These are phyloP conservation scores for Hymenoscyphus fructigenus DNA, from an alignment of 2,329 filamentous ascomycete genomes.

Conservation along the genomic window DNA sequence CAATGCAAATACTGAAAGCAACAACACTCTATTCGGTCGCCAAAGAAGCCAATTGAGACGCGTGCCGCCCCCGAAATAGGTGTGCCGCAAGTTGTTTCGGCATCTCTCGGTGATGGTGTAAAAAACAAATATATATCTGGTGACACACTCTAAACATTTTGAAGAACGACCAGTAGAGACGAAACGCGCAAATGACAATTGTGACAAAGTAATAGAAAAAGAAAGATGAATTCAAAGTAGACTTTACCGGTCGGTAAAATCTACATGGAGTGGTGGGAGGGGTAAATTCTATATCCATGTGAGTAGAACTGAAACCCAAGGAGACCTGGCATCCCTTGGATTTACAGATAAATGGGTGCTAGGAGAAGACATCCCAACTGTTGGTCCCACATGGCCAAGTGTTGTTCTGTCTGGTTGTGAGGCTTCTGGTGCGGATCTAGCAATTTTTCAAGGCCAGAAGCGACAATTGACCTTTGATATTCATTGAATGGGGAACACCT, in stretches of 20 bases:
- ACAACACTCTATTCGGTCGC: background rate
- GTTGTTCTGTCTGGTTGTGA: background rate
- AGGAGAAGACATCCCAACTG: background rate
- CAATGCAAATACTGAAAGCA: background rate
- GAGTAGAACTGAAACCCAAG: background rate
- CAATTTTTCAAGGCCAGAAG: background rate
- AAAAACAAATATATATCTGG: background rate
- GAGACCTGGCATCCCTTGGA: too few species aligned
- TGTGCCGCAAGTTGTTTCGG: background rate
- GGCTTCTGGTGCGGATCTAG: background rate
- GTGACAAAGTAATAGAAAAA: background rate
- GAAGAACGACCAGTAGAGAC: background rate
- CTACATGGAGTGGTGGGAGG: too few species aligned
- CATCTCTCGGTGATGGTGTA: background rate
- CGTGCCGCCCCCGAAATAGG: background rate
- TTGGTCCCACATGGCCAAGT: background rate
- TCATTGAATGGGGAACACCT: too few species aligned
- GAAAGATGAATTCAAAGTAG: background rate
- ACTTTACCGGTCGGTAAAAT: background rate
- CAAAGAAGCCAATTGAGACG: background rate
- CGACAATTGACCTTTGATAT: background rate
- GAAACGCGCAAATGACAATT: background rate
- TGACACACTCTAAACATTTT: background rate
- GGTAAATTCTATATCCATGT: background rate
- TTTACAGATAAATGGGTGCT: too few species aligned